Conservation (phyloP, 73 alveolate species). For the Paramecium biaurelia region DNA sequence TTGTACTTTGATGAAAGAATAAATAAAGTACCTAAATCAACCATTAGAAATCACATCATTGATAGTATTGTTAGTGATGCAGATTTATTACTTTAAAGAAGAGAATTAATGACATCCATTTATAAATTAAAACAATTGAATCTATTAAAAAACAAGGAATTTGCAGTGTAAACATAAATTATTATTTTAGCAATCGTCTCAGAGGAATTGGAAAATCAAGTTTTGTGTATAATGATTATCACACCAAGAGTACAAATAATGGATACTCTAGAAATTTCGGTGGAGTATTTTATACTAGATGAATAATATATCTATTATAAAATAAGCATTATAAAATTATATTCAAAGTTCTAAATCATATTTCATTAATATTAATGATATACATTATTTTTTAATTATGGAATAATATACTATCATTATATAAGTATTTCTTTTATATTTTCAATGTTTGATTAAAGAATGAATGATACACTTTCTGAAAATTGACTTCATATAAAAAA, state of each 20-base stretch:
- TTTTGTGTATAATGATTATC: conserved; percentile 62
- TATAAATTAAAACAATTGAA: conserved; percentile 51
- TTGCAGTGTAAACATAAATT: conserved; percentile 21
- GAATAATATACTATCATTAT: background rate
- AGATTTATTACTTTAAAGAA: conserved; percentile 29
- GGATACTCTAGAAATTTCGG: conserved; percentile 65
- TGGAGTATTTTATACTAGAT: conserved; percentile 63
- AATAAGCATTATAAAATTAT: background rate
- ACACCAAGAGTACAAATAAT: conserved; percentile 60
- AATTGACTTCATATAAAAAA: background rate
- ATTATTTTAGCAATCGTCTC: background rate
- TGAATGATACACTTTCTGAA: background rate
- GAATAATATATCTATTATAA: conserved; percentile 10
- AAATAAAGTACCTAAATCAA: conserved; percentile 60
- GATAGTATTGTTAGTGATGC: conserved; percentile 61
- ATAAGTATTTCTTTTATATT: background rate
- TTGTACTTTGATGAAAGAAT: conserved; percentile 62
- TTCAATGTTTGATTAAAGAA: background rate
- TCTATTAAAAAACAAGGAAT: conserved; percentile 51
- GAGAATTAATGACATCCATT: conserved; percentile 35
- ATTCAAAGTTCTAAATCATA: background rate
- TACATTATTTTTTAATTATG: background rate
- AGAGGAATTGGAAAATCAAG: conserved; percentile 60
- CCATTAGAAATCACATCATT: conserved; percentile 53
- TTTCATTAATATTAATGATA: background rate